Evolutionary conservation across 495 filamentous ascomycete species (phyloP).

Genomic region (Xylaria acuta): DNA sequence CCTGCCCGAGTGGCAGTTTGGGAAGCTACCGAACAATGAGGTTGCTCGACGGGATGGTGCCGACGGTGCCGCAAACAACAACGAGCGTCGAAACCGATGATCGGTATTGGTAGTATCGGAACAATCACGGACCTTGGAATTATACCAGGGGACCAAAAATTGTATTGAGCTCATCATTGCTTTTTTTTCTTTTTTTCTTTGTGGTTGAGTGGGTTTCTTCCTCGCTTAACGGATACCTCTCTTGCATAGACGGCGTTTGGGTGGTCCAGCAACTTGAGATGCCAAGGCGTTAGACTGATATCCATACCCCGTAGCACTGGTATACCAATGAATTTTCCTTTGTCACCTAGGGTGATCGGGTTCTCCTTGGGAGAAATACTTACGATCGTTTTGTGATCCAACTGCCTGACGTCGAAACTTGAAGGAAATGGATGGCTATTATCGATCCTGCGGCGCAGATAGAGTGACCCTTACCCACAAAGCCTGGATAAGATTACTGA

Average conservation of each 20-base stretch:
- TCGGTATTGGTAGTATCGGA: not conserved
- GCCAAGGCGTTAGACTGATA: constrained; percentile 18
- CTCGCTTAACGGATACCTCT: not conserved
- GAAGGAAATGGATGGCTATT: too few relatives aligned
- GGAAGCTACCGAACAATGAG: constrained; percentile 45
- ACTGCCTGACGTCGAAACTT: not conserved
- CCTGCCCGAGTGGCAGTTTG: constrained; percentile 74
- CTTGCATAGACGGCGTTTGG: constrained; percentile 19
- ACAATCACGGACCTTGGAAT: too few relatives aligned
- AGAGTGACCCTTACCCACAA: too few relatives aligned
- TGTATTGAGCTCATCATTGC: not conserved
- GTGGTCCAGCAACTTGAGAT: not conserved
- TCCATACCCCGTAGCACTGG: constrained; percentile 16
- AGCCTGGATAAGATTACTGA: too few relatives aligned
- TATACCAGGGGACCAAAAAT: not conserved
- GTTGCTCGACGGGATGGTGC: not conserved
- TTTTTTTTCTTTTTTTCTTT: not conserved
- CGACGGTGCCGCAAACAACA: not conserved
- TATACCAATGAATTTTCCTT: constrained; percentile 18
- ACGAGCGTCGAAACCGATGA: not conserved
- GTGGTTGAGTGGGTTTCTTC: not conserved
- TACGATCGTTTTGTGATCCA: not conserved
- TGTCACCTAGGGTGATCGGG: not conserved
- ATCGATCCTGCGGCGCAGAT: too few relatives aligned
- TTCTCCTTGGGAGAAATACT: not conserved